Evolutionary conservation across 768 basidiomycete genomes (phyloP).

Genomic region (Leccinum aurantiacum): DNA sequence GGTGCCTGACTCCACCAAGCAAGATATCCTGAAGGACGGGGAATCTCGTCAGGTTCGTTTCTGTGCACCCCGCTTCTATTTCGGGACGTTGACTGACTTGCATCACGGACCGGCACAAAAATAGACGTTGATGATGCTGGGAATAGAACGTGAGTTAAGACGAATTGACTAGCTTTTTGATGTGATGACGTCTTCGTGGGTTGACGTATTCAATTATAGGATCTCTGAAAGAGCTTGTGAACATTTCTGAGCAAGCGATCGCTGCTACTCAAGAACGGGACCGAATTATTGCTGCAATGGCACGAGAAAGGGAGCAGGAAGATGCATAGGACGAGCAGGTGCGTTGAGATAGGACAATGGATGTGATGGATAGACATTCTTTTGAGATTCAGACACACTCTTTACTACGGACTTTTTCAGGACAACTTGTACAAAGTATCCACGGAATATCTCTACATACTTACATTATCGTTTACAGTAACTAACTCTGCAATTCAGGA

Average conservation of each 20-base stretch:
- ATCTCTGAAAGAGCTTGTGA: slow-evolving; percentile 33
- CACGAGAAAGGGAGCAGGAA: slow-evolving; percentile 11
- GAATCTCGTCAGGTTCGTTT: slow-evolving; percentile 44
- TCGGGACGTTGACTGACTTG: not conserved
- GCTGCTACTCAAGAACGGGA: slow-evolving; percentile 33
- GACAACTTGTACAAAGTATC: not conserved
- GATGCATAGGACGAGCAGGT: not conserved
- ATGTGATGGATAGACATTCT: not conserved
- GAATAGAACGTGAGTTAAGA: slow-evolving; percentile 44
- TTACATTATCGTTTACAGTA: not conserved
- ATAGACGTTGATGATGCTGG: slow-evolving; percentile 44
- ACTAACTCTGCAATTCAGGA: not conserved
- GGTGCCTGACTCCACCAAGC: slow-evolving; percentile 35
- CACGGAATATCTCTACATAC: not conserved
- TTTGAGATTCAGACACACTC: not conserved
- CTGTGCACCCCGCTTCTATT: not conserved
- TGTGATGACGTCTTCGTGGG: not conserved
- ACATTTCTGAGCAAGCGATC: slow-evolving; percentile 36
- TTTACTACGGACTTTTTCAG: not conserved
- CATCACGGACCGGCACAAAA: not conserved
- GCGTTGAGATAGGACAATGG: not conserved
- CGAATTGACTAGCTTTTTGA: not conserved
- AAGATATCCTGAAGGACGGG: slow-evolving; percentile 43
- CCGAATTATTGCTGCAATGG: slow-evolving; percentile 12
- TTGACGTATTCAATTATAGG: slow-evolving; percentile 21